Base-by-base conservation (phyloP, 495 filamentous ascomycete genomes). In the Pseudoneurospora amorphoporcata region DNA sequence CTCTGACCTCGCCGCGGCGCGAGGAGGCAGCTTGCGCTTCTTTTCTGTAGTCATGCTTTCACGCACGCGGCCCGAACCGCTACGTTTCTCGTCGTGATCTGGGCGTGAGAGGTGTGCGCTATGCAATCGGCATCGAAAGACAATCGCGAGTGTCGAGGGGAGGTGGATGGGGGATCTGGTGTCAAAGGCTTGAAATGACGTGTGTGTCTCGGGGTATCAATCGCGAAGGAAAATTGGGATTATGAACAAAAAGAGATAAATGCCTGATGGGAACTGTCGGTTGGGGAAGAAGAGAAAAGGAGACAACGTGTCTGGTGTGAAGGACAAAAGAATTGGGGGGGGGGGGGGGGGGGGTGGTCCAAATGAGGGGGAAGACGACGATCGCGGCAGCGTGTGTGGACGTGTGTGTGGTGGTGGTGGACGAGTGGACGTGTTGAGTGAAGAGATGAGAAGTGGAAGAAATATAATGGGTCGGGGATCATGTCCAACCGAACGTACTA, bases 1-100 rank as follows among this genome's bases (percentile, higher is more conserved):
- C 71, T 88, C 87, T 38, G 80, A 81, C 40, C 86, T 81, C 32
- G 87, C 84, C 68, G 85, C 83, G 65, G 85, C 84, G 74, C 87
- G 83, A 39, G 86, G 83, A 16, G 87, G 86, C 58, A 87, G 78
- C 81, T 87, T 88, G 76, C 86, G 81, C 82, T 88, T 88, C 78
- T 81, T 84, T 82, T 87, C 86, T 85, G 87, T 87, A 47, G 72
- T 42, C 45, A 53, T 68, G 73, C 29, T 29, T 65, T 35, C 53
- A 65, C 53, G 53, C 43, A 40, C 29, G 42, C 42, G 41, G n/a
- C 42, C 69, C 76, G 71, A 72, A 68, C 70, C 75, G 74, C 69
- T 70, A 74, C 73, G 73, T 72, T 38, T 74, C 45, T 74, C 73
- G 38, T 71, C 69, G 73, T 70, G 61, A 39, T 32, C 37, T 45